Evolutionary conservation across 1,139 yeast species (phyloP).

Genomic region (Geotrichum reessii): DNA sequence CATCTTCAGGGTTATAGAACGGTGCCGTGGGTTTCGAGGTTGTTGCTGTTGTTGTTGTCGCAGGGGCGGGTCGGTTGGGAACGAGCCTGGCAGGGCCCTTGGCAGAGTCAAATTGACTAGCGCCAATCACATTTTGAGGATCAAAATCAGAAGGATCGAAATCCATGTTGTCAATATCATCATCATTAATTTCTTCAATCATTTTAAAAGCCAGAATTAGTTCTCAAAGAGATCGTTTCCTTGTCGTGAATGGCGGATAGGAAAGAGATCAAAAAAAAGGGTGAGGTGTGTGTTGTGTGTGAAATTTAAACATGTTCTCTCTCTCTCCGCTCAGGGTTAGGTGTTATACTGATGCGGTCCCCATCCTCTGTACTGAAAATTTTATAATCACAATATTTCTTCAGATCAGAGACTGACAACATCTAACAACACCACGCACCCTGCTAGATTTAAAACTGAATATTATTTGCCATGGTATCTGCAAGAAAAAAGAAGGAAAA

Average conservation of each 20-base stretch:
- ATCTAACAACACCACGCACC: neutral
- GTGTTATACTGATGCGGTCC: too few species aligned
- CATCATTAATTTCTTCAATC: slow-evolving; percentile 80
- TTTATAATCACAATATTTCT: too few species aligned
- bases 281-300: neutral
- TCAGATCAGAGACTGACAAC: too few species aligned
- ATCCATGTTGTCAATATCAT: slow-evolving; percentile 85
- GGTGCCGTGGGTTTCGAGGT: slow-evolving; percentile 2
- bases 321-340: neutral
- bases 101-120: slow-evolving; percentile 22
- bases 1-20: neutral
- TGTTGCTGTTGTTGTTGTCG: too few species aligned
- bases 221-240: neutral
- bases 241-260: neutral
- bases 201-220: too few species aligned
- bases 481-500: slow-evolving; percentile 57
- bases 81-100: slow-evolving; percentile 21
- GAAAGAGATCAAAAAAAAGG: neutral
- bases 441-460: too few species aligned
- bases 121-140: slow-evolving; percentile 44
- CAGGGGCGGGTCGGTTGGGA: slow-evolving; percentile 19
- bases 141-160: slow-evolving; percentile 91
- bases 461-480: slow-evolving; percentile 28
- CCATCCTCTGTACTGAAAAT: too few species aligned
- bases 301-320: too few species aligned